Percentiles rank a stretch among this genome's conserved stretches.
phyloP scores from a whole-genome alignment of 2,329 filamentous ascomycete species.

The Hymenoscyphus salicellus region DNA sequence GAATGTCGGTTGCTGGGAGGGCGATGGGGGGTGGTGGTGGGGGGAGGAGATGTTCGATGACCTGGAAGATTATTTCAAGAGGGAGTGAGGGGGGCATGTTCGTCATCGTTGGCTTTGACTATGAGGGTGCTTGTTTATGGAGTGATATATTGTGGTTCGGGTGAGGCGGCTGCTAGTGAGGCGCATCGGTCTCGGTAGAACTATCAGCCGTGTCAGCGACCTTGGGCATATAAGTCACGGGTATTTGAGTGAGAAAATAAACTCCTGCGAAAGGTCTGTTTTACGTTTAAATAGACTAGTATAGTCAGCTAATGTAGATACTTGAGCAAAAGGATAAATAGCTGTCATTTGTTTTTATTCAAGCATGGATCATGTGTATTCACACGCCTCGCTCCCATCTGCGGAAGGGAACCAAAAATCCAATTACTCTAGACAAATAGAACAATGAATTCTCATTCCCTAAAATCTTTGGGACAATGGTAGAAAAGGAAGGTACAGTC shows the following conservation, averaged over 20 bases:
- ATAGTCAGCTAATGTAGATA: too few relatives aligned
- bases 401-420: too few relatives aligned
- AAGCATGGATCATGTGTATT: too few relatives aligned
- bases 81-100: conserved; percentile 5
- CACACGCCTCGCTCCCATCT: too few relatives aligned
- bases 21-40: conserved; percentile 11
- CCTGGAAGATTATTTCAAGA: conserved; percentile 15
- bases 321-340: too few relatives aligned
- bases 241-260: neutral
- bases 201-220: neutral
- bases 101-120: neutral
- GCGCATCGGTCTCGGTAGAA: neutral
- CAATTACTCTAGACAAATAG: too few relatives aligned
- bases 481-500: too few relatives aligned
- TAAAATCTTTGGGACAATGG: too few relatives aligned
- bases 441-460: too few relatives aligned
- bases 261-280: too few relatives aligned
- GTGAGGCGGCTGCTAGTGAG: neutral
- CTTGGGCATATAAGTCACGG: neutral
- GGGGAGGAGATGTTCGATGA: conserved; percentile 15
- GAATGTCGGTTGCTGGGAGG: conserved; percentile 40
- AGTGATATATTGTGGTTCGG: neutral
- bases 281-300: too few relatives aligned
- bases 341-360: too few relatives aligned
- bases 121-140: neutral